Percentiles rank a stretch among this genome's conserved stretches.
Conservation (phyloP, 116 monocot species). For the Phalaenopsis hybrid region DNA sequence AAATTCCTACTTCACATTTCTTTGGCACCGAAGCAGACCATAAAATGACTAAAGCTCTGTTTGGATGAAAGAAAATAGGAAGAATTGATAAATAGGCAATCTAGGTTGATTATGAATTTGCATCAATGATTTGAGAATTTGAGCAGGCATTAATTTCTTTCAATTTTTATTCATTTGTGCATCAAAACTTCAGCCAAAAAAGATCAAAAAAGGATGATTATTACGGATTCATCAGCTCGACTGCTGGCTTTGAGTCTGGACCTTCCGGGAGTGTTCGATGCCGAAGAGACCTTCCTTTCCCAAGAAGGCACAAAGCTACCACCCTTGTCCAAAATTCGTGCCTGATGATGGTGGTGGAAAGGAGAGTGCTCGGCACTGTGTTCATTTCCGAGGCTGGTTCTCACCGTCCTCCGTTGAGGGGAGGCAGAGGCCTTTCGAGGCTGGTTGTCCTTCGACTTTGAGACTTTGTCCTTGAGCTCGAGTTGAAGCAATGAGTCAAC, state of each 20-base stretch:
- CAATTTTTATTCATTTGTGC: neutral
- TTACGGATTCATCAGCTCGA: conserved; percentile 45
- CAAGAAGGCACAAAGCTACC: conserved; percentile 21
- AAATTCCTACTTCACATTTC: too few relatives aligned
- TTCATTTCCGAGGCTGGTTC: conserved; percentile 22
- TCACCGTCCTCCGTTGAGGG: conserved; percentile 11
- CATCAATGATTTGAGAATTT: neutral
- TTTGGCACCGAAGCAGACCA: too few relatives aligned
- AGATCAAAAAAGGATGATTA: neutral
- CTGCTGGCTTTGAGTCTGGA: conserved; percentile 24
- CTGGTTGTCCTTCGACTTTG: conserved; percentile 15
- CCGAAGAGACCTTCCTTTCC: conserved; percentile 29
- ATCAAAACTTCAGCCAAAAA: neutral
- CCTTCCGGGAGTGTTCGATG: conserved; percentile 36
- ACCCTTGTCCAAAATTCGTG: conserved; percentile 16
- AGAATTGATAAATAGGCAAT: too few relatives aligned
- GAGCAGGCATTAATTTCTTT: neutral
- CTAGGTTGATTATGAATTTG: neutral
- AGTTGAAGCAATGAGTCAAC: conserved; percentile 10
- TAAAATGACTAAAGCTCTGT: too few relatives aligned
- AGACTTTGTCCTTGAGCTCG: conserved; percentile 4
- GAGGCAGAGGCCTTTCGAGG: conserved; percentile 10
- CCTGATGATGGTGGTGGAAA: conserved; percentile 32
- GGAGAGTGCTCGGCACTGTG: conserved; percentile 44
- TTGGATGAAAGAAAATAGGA: too few relatives aligned